A percentile compares a stretch with the other conserved stretches of the same genome.
Evolutionary conservation across 1,284 basidiomycete species (phyloP).

Genomic region (Microbotryomycetes sp.): DNA sequence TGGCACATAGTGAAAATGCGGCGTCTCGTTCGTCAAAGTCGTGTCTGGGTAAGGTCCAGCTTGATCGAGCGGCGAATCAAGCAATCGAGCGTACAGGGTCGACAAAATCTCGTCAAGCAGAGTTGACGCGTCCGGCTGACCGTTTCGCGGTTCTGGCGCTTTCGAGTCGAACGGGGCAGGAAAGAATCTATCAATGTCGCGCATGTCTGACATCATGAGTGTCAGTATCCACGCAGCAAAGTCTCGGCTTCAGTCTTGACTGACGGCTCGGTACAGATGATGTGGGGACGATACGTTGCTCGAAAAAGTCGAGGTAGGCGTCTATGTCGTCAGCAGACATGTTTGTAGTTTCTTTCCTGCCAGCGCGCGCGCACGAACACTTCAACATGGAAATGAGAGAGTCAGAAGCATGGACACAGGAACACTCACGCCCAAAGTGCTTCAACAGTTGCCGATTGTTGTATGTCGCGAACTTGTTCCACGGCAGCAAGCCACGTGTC

Average conservation of each 20-base stretch:
- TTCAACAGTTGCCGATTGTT: not conserved
- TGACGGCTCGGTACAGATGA: conserved; percentile 6
- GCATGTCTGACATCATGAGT: not conserved
- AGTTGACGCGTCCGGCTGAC: too few species aligned
- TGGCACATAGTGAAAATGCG: not conserved
- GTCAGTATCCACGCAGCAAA: not conserved
- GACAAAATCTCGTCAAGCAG: too few species aligned
- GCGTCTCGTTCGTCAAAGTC: not conserved
- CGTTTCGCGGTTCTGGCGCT: not conserved
- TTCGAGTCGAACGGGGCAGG: not conserved
- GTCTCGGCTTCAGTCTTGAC: not conserved
- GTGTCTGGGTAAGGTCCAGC: too few species aligned
- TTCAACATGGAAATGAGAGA: too few species aligned
- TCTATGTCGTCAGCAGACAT: conserved; percentile 24
- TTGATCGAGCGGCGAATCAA: too few species aligned
- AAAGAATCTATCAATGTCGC: conserved; percentile 9
- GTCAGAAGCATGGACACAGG: not conserved
- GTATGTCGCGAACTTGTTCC: not conserved
- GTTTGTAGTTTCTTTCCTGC: conserved; percentile 12
- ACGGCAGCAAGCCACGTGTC: conserved; percentile 17
- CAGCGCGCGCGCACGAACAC: not conserved
- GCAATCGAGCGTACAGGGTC: too few species aligned
- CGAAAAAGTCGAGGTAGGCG: conserved; percentile 30
- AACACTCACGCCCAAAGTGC: not conserved
- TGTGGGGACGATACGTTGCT: conserved; percentile 14